Conservation (phyloP, 805 yeast genomes). For the Starmerella sirachaensis region DNA sequence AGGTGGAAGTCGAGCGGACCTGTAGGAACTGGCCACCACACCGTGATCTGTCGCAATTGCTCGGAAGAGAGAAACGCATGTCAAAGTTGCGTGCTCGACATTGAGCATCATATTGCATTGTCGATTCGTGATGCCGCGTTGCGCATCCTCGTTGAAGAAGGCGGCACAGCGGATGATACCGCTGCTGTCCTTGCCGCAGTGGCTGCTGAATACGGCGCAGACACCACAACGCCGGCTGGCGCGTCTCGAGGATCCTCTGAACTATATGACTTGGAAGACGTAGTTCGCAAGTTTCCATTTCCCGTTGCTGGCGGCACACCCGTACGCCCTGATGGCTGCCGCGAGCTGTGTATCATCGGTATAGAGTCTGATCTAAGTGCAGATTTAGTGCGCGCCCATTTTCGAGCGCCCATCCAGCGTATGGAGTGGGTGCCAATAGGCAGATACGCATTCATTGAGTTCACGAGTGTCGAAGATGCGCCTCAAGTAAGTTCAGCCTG, state of each 20-base stretch:
- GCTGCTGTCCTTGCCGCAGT: conserved; percentile 7
- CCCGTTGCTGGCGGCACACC: conserved; percentile 1
- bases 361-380: conserved; percentile 54
- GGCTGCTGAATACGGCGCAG: background rate
- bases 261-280: background rate
- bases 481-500: conserved; percentile 29
- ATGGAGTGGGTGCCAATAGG: conserved; percentile 46
- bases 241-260: background rate
- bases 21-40: conserved; percentile 36
- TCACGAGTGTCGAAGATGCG: conserved; percentile 39
- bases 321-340: conserved; percentile 33
- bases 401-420: conserved; percentile 41
- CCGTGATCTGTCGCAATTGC: conserved; percentile 69
- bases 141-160: conserved; percentile 41
- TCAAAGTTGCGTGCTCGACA: conserved; percentile 75
- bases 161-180: conserved; percentile 5
- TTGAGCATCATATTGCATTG: conserved; percentile 69
- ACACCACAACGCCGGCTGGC: background rate
- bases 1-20: conserved; percentile 52
- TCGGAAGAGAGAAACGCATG: conserved; percentile 72
- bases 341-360: conserved; percentile 64
- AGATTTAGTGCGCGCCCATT: conserved; percentile 25
- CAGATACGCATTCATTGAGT: conserved; percentile 53
- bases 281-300: conserved; percentile 1
- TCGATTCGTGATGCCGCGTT: conserved; percentile 70